Evolutionary conservation across 2,329 filamentous ascomycete species (phyloP), one percentile per base, ranked within the genome.

Genomic region (Pseudogymnoascus sp.): DNA sequence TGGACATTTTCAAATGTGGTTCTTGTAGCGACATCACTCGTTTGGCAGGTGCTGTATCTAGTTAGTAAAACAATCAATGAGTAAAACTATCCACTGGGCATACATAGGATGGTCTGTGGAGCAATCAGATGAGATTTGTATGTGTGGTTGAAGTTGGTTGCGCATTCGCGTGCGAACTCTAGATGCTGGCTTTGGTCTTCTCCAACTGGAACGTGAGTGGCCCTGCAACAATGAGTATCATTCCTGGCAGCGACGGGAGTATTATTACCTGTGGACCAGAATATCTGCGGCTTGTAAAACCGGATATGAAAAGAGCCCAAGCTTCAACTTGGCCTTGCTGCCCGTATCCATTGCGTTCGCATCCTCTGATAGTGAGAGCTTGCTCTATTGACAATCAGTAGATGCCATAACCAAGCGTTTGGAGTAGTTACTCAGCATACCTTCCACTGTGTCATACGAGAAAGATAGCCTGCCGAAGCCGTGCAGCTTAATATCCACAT

Each of bases 401-500:
- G 37, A 30, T 33, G 45, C n/a, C 13, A 48, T 23, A 48, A 56
- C 61, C 62, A 64, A 64, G 28, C 9, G 19, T 21, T 26, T 57
- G 26, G 48, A 60, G 15, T 3, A 4, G 15, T 18, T 37, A 37
- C 23, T 13, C 5, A 39, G 62, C 69, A 65, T 69, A 90, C 90
- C 84, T 99, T 99, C 92, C 94, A 99, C 73, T 97, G 94, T 26
- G 94, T 97, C 94, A 99, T 99, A n/a, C 94, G 81, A 8, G 88
- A 88, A n/a, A 99, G 77, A 74, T 96, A 95, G 37, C 94, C 94
- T 73, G 94, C 91, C 4, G 89, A 92, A 21, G 94, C 89, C 58
- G 89, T 88, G 65, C 92, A 96, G 70, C 90, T 92, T 63, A 99
- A 75, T 69, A 97, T 91, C 94, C 94, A 99, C 89, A 96, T 95